Conservation (phyloP, 257 asterid genomes). For the Pogostemon cablin region DNA sequence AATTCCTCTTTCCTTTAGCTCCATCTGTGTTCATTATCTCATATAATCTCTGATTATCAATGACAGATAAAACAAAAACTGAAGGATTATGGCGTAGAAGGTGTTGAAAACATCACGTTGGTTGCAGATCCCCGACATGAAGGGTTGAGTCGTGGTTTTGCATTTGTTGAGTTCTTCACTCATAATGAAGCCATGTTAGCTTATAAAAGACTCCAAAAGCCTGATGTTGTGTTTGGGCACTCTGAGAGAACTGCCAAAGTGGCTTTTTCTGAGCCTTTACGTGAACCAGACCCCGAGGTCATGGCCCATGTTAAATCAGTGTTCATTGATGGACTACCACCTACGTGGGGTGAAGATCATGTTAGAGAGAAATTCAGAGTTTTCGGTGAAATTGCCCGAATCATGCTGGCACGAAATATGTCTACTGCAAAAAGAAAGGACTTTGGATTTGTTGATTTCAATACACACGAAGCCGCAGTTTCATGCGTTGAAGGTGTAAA, state of each 20-base stretch:
- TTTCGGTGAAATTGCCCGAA: conserved; percentile 54
- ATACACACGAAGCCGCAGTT: conserved; percentile 62
- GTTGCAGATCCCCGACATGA: conserved; percentile 61
- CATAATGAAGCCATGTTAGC: conserved; percentile 64
- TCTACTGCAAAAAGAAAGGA: conserved; percentile 67
- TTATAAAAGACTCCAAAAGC: conserved; percentile 62
- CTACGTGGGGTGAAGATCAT: conserved; percentile 62
- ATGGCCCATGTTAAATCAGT: conserved; percentile 72
- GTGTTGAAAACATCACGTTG: conserved; percentile 53
- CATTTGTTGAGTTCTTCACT: conserved; percentile 59
- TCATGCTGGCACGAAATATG: conserved; percentile 60
- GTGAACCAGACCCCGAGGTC: conserved; percentile 67
- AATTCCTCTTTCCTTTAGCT: conserved; percentile 4
- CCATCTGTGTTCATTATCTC: conserved; percentile 9
- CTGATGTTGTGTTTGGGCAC: conserved; percentile 62
- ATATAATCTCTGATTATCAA: conserved; percentile 5
- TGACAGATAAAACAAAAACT: conserved; percentile 55
- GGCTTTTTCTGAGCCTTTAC: conserved; percentile 70
- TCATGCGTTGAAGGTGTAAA: conserved; percentile 57
- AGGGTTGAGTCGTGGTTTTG: conserved; percentile 71
- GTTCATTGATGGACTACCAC: conserved; percentile 66
- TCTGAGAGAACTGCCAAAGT: conserved; percentile 65
- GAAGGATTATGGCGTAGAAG: conserved; percentile 59
- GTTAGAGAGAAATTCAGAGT: conserved; percentile 48
- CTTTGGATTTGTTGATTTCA: conserved; percentile 65